phyloP scores from a whole-genome alignment of 352 stramenopile species.

The Globisporangium abappressorium region DNA sequence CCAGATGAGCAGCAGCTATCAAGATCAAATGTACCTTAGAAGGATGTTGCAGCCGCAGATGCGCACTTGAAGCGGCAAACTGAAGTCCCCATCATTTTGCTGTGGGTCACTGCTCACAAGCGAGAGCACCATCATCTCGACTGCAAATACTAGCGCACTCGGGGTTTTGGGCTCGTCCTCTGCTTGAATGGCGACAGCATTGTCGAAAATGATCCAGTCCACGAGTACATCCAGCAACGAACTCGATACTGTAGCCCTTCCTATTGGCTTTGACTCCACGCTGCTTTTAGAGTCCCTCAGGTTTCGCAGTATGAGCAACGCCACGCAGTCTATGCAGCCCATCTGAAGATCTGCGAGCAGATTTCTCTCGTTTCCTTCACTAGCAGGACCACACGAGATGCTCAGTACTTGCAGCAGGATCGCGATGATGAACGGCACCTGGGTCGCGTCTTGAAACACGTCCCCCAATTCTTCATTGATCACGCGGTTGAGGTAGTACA shows the following conservation, averaged over 20 bases:
- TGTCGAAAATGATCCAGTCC: constrained; percentile 29
- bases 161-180: not conserved
- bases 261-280: not conserved
- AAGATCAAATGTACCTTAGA: constrained; percentile 35
- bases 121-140: constrained; percentile 16
- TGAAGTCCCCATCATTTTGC: constrained; percentile 17
- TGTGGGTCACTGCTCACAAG: constrained; percentile 16
- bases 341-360: constrained; percentile 60
- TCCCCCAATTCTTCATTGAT: constrained; percentile 37
- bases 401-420: constrained; percentile 52
- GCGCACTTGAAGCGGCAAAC: constrained; percentile 39
- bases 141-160: constrained; percentile 10
- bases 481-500: constrained; percentile 77
- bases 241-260: not conserved
- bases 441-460: constrained; percentile 19
- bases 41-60: constrained; percentile 70
- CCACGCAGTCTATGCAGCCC: constrained; percentile 67
- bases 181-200: not conserved
- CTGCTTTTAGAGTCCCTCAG: not conserved
- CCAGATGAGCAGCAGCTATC: not conserved
- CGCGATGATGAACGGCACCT: constrained; percentile 23
- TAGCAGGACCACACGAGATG: constrained; percentile 25
- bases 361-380: constrained; percentile 20
- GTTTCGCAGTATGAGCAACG: constrained; percentile 38
- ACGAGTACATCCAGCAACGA: constrained; percentile 33